Evolutionary conservation across 2,329 filamentous ascomycete genomes (phyloP), one percentile per base, ranked within the genome.

Genomic region (Piedraia hortae): DNA sequence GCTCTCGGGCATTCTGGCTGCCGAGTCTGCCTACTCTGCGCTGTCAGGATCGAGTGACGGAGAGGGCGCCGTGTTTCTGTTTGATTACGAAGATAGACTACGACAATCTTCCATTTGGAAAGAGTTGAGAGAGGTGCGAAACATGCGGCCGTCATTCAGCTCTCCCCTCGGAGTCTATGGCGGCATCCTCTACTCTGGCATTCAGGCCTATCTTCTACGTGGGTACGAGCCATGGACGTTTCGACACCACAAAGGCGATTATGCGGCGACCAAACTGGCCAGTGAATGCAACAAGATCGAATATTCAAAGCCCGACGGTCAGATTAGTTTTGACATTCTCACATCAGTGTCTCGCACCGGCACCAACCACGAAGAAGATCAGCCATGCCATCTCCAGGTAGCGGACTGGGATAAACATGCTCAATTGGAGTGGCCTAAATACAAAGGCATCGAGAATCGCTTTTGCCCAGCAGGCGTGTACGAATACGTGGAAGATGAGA

Each of bases 401-500:
- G 63, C 72, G 46, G 78, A 97, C 47, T 91, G 78, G 78, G 78
- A 91, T 36, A 66, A 67, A 39, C 85, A 97, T 50, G 70, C 77
- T 2, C 55, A 67, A 30, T 62, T 66, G 44, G 69, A 77, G 23
- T 97, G 68, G 53, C 85, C 85, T 11, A 58, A 61, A 30, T 97
- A 73, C 50, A 71, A 90, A 54, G 85, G 85, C 6, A 44, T 97
- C 4, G 85, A 97, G 56, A 91, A 88, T 45, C 59, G 85, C 10
- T 97, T 97, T 54, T 97, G 85, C 43, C 85, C 85, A 10, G 85
- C 85, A 1, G 85, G 80, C 8, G 85, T 97, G 32, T 97, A 97
- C 39, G 85, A 97, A 46, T 97, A 97, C 45, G 65, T 93, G 5
- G 85, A 97, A 50, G 85, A 97, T 41, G 61, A 69, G 24, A 67